Conservation (phyloP, 176 grass and related monocot species). For the Juncus inflexus region DNA sequence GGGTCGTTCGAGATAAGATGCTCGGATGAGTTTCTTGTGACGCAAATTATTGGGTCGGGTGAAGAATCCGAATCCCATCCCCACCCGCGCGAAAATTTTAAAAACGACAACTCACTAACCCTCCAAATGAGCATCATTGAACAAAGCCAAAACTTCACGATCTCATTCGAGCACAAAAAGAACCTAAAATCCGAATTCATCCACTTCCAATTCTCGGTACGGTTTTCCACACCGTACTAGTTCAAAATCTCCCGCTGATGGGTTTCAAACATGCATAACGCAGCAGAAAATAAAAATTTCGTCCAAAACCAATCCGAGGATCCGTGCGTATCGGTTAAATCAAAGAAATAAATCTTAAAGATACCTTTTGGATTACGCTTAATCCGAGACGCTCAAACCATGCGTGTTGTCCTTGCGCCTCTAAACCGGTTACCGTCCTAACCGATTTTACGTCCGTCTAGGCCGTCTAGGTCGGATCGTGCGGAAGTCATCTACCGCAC, state of each 20-base stretch:
- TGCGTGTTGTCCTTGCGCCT: too few species aligned
- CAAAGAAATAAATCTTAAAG: too few species aligned
- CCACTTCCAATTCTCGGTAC: conserved; percentile 91
- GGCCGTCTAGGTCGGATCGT: too few species aligned
- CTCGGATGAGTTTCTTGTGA: conserved; percentile 87
- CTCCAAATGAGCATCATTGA: conserved; percentile 95
- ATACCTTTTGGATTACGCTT: too few species aligned
- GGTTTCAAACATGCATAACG: too few species aligned
- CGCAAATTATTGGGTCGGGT: conserved; percentile 92
- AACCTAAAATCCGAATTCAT: conserved; percentile 84
- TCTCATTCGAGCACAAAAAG: conserved; percentile 84
- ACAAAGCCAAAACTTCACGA: conserved; percentile 78
- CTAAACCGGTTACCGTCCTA: too few species aligned
- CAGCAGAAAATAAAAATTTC: too few species aligned
- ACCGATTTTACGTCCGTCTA: too few species aligned
- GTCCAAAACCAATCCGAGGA: too few species aligned
- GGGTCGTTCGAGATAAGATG: conserved; percentile 91
- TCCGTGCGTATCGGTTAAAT: too few species aligned
- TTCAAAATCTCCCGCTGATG: conserved; percentile 73
- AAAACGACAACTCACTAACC: conserved; percentile 70
- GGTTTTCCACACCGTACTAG: conserved; percentile 75
- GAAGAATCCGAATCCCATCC: conserved; percentile 73
- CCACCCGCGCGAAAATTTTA: conserved; percentile 93
- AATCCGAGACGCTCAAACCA: too few species aligned
- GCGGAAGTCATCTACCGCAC: too few species aligned